These are phyloP conservation scores for Trifolium pratense DNA, from an alignment of 306 rosid genomes.

Conservation along the genomic window DNA sequence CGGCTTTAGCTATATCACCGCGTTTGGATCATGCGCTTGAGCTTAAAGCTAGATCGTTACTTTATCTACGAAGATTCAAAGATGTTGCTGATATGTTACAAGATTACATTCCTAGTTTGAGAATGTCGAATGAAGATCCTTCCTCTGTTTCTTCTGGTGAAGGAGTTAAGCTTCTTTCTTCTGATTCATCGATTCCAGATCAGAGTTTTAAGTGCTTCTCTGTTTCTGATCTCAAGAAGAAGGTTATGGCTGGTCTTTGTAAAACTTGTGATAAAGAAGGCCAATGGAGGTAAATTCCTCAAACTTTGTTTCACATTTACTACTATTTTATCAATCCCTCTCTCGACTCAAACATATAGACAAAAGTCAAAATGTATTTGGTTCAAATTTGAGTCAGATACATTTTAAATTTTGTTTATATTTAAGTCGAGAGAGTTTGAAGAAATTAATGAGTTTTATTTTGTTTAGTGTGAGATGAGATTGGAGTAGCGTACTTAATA, in stretches of 20 bases:
- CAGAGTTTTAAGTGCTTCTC: conserved; percentile 94
- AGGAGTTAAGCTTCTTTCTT: conserved; percentile 75
- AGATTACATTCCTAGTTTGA: conserved; percentile 91
- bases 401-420: too few relatives aligned
- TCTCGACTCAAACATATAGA: too few relatives aligned
- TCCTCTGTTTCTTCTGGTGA: conserved; percentile 65
- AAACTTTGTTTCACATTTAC: neutral
- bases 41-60: conserved; percentile 79
- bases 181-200: conserved; percentile 52
- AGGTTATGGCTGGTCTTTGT: conserved; percentile 83
- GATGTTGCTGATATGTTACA: conserved; percentile 96
- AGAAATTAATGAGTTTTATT: conserved; percentile 15
- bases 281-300: conserved; percentile 82
- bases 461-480: conserved; percentile 38
- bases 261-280: conserved; percentile 83
- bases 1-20: conserved; percentile 81
- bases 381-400: too few relatives aligned
- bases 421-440: too few relatives aligned
- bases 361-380: too few relatives aligned
- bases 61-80: conserved; percentile 76
- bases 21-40: conserved; percentile 79
- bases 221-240: conserved; percentile 89
- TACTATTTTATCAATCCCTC: too few relatives aligned
- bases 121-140: conserved; percentile 62
- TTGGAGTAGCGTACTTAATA: conserved; percentile 11